Evolutionary conservation across 306 rosid species (phyloP).

Genomic region (Prunus mume): DNA sequence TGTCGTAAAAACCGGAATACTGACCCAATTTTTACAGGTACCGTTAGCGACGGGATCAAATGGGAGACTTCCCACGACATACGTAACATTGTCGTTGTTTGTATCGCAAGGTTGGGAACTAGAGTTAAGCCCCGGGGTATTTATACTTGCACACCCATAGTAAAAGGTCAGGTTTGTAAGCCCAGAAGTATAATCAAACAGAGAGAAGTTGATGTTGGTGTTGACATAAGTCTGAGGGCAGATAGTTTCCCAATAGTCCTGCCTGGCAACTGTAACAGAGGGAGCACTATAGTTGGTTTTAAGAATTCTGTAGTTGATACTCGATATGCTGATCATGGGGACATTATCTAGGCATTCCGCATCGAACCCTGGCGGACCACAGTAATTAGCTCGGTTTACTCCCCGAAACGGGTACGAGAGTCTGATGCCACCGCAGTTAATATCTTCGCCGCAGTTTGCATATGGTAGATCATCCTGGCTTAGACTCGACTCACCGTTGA

Average conservation of each 20-base stretch:
- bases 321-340: neutral
- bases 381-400: neutral
- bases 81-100: too few species aligned
- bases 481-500: neutral
- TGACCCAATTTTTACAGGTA: too few species aligned
- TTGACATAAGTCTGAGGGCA: neutral
- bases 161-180: neutral
- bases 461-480: neutral
- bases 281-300: neutral
- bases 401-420: constrained; percentile 29
- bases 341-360: neutral
- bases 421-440: neutral
- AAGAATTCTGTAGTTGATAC: neutral
- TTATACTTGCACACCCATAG: too few species aligned
- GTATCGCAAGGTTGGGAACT: too few species aligned
- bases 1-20: too few species aligned
- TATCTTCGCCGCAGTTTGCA: neutral
- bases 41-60: too few species aligned
- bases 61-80: too few species aligned
- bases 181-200: neutral
- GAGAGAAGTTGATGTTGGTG: neutral
- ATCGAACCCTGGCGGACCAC: constrained; percentile 13
- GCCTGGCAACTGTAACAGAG: neutral
- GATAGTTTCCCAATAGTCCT: neutral
- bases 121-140: too few species aligned